Conservation (phyloP, 345 rosid species). For the Gossypium ekmanianum region DNA sequence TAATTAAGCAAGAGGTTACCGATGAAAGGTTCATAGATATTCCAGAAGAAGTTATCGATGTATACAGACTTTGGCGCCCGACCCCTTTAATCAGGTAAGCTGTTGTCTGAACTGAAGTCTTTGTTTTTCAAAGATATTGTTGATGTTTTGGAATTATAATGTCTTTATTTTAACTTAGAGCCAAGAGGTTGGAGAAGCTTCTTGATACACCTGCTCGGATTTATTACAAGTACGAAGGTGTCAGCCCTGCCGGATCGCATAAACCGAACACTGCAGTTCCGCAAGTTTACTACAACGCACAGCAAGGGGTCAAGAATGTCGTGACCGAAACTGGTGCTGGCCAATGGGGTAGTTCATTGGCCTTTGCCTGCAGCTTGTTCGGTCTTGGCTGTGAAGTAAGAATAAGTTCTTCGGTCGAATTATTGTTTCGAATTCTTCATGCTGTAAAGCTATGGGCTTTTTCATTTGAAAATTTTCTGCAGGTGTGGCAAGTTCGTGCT, state of each 20-base stretch:
- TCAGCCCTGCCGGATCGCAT: slow-evolving; percentile 96
- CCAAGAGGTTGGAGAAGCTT: slow-evolving; percentile 92
- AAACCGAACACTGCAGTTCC: slow-evolving; percentile 91
- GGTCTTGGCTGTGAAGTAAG: slow-evolving; percentile 75
- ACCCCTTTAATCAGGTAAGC: slow-evolving; percentile 82
- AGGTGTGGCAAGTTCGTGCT: slow-evolving; percentile 99
- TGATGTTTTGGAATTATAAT: background rate
- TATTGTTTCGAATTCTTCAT: background rate
- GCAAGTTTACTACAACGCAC: slow-evolving; percentile 75
- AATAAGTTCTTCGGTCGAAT: background rate
- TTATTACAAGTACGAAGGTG: slow-evolving; percentile 93
- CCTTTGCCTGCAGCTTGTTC: slow-evolving; percentile 86
- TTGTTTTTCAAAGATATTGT: background rate
- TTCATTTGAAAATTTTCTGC: background rate
- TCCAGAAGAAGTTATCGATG: slow-evolving; percentile 79
- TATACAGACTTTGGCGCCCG: slow-evolving; percentile 91
- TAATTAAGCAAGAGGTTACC: slow-evolving; percentile 78
- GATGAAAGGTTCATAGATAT: slow-evolving; percentile 69
- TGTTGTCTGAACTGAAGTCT: background rate
- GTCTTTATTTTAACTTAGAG: slow-evolving; percentile 41
- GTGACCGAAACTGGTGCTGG: slow-evolving; percentile 98
- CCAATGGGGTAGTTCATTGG: slow-evolving; percentile 92
- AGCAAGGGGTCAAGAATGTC: slow-evolving; percentile 69
- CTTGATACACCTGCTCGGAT: slow-evolving; percentile 85
- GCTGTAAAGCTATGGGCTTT: background rate